Evolutionary conservation across 1,284 basidiomycete genomes (phyloP).

Genomic region (Meripilus lineatus): DNA sequence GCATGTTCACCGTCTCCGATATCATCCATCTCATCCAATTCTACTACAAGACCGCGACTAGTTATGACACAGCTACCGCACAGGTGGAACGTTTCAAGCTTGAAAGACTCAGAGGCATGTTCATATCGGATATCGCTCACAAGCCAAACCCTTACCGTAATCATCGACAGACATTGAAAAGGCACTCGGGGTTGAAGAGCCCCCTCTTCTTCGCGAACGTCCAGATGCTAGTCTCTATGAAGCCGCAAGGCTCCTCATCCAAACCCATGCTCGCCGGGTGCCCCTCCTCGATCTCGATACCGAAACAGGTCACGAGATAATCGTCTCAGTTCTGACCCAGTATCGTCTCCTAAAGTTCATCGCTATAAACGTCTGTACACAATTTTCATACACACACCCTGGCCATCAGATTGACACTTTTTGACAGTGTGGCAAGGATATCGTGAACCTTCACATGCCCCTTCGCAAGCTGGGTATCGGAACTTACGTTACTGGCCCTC

Average conservation of each 20-base stretch:
- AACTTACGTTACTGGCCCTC: constrained; percentile 70
- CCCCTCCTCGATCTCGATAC: constrained; percentile 93
- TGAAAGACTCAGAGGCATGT: constrained; percentile 79
- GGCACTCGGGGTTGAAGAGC: constrained; percentile 87
- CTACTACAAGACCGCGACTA: constrained; percentile 80
- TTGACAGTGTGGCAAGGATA: constrained; percentile 65
- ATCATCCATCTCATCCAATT: constrained; percentile 97
- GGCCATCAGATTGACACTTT: constrained; percentile 22
- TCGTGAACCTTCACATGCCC: constrained; percentile 70
- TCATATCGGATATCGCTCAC: constrained; percentile 13
- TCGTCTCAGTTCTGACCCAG: constrained; percentile 95
- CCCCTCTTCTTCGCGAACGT: constrained; percentile 87
- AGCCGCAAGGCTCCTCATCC: constrained; percentile 86
- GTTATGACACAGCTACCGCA: constrained; percentile 81
- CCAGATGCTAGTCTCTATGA: constrained; percentile 88
- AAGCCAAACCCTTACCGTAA: constrained; percentile 15
- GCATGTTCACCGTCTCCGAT: constrained; percentile 95
- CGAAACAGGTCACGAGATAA: constrained; percentile 92
- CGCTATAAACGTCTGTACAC: constrained; percentile 84
- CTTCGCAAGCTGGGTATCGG: constrained; percentile 90
- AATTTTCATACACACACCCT: constrained; percentile 7
- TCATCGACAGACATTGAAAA: constrained; percentile 90
- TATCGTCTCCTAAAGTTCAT: constrained; percentile 99
- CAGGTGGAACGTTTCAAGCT: constrained; percentile 96
- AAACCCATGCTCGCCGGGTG: constrained; percentile 92